These are phyloP conservation scores for Myxozyma sirexii DNA, from an alignment of 805 yeast genomes.

Conservation along the genomic window DNA sequence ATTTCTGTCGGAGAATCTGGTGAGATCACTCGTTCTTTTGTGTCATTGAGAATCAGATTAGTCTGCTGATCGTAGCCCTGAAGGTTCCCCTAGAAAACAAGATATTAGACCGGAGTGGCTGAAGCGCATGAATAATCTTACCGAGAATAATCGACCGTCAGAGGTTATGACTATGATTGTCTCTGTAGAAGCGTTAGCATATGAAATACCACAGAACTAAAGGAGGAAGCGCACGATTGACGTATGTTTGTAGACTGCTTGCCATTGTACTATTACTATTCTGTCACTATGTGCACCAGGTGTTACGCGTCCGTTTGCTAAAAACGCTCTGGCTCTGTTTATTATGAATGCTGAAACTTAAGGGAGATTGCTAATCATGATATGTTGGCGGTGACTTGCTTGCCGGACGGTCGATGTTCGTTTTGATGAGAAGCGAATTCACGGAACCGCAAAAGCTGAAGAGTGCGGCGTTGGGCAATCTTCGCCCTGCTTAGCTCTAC, in stretches of 20 bases:
- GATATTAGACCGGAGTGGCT: not conserved
- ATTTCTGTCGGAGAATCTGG: slow-evolving; percentile 35
- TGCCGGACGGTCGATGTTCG: too few species aligned
- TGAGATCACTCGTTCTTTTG: slow-evolving; percentile 35
- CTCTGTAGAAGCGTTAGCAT: slow-evolving; percentile 19
- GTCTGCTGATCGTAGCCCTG: slow-evolving; percentile 39
- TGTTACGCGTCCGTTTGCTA: too few species aligned
- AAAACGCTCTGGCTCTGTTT: too few species aligned
- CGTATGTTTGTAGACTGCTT: slow-evolving; percentile 5
- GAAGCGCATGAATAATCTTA: not conserved
- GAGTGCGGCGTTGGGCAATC: too few species aligned
- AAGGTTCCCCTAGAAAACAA: slow-evolving; percentile 30
- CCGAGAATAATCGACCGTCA: slow-evolving; percentile 38
- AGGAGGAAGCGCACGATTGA: not conserved
- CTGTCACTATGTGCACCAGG: too few species aligned
- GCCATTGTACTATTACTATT: not conserved
- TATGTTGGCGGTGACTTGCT: too few species aligned
- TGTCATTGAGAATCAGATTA: slow-evolving; percentile 31
- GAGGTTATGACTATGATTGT: slow-evolving; percentile 36
- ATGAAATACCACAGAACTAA: not conserved
- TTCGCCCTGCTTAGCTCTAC: too few species aligned
- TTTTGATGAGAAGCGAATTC: not conserved
- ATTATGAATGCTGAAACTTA: too few species aligned
- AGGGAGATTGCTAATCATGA: too few species aligned
- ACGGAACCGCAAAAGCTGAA: too few species aligned